A percentile compares a stretch with the other conserved stretches of the same genome.
phyloP scores from a whole-genome alignment of 2,329 filamentous ascomycete genomes.

The Penicillium sp. region DNA sequence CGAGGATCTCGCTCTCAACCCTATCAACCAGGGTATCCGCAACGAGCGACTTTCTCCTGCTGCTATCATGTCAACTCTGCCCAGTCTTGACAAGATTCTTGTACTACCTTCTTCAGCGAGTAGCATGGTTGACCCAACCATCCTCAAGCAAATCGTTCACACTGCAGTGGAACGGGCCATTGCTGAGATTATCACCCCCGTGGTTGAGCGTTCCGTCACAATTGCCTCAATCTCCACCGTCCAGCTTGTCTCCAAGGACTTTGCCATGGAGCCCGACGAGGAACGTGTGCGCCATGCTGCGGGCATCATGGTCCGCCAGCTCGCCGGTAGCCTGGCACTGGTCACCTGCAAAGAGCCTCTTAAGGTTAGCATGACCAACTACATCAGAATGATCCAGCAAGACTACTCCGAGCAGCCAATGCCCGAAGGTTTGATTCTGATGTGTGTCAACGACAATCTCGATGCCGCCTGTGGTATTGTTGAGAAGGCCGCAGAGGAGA shows the following conservation, averaged over 20 bases:
- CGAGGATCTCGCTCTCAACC: conserved; percentile 77
- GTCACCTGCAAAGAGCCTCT: conserved; percentile 99
- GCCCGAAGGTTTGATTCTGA: conserved; percentile 91
- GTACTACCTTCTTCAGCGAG: conserved; percentile 76
- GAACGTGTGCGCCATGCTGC: conserved; percentile 82
- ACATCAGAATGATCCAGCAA: conserved; percentile 81
- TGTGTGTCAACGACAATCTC: conserved; percentile 98
- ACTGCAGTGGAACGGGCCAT: conserved; percentile 86
- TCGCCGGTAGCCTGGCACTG: conserved; percentile 87
- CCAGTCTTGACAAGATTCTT: conserved; percentile 77
- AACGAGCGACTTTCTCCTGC: conserved; percentile 75
- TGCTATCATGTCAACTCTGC: conserved; percentile 75
- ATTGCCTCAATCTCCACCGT: conserved; percentile 96
- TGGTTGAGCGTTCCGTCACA: conserved; percentile 95
- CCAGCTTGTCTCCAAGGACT: conserved; percentile 95
- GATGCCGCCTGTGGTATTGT: conserved; percentile 92
- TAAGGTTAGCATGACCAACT: conserved; percentile 95
- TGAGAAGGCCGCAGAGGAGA: conserved; percentile 91
- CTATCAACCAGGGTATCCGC: conserved; percentile 67
- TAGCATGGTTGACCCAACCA: conserved; percentile 70
- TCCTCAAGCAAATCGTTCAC: conserved; percentile 73
- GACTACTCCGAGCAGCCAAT: conserved; percentile 69
- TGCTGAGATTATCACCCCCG: conserved; percentile 93
- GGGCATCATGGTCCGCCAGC: conserved; percentile 90
- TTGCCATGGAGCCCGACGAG: conserved; percentile 88